A percentile compares a stretch with the other conserved stretches of the same genome.
phyloP scores from a whole-genome alignment of 768 basidiomycete genomes.

The Pleurotus djamor region DNA sequence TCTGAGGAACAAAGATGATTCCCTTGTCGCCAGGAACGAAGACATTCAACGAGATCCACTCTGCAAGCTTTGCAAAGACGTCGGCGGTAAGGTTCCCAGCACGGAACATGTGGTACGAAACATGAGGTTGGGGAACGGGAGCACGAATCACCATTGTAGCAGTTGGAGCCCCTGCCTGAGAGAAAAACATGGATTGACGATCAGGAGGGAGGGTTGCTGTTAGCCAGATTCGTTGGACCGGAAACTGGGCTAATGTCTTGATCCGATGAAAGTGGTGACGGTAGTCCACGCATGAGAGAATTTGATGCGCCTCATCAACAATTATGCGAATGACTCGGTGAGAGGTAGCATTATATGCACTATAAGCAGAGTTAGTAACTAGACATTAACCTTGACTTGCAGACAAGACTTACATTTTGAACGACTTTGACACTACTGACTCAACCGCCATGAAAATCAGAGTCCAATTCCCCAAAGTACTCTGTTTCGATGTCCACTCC shows the following conservation, averaged over 20 bases:
- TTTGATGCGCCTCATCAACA: constrained; percentile 19
- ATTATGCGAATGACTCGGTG: constrained; percentile 3
- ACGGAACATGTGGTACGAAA: constrained; percentile 11
- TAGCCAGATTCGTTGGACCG: constrained; percentile 14
- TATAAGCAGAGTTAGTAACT: background rate
- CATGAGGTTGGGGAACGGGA: constrained; percentile 10
- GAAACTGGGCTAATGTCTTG: background rate
- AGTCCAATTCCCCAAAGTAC: background rate
- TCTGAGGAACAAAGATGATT: constrained; percentile 13
- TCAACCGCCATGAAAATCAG: constrained; percentile 18
- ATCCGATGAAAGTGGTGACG: constrained; percentile 5
- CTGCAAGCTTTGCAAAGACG: background rate
- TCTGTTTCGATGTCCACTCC: too few relatives aligned
- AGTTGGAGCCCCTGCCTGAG: background rate
- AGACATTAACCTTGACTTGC: too few relatives aligned
- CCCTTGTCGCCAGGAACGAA: constrained; percentile 4
- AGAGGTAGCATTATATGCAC: background rate
- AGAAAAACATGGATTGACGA: constrained; percentile 2
- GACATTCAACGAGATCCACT: too few relatives aligned
- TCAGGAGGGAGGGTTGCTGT: constrained; percentile 16
- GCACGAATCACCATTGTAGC: constrained; percentile 10
- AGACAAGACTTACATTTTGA: too few relatives aligned
- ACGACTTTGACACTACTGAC: background rate
- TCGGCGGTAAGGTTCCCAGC: background rate
- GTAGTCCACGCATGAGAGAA: constrained; percentile 1